Base-by-base conservation (phyloP, 2,329 filamentous ascomycete species). In the Diaporthe citrichinensis region DNA sequence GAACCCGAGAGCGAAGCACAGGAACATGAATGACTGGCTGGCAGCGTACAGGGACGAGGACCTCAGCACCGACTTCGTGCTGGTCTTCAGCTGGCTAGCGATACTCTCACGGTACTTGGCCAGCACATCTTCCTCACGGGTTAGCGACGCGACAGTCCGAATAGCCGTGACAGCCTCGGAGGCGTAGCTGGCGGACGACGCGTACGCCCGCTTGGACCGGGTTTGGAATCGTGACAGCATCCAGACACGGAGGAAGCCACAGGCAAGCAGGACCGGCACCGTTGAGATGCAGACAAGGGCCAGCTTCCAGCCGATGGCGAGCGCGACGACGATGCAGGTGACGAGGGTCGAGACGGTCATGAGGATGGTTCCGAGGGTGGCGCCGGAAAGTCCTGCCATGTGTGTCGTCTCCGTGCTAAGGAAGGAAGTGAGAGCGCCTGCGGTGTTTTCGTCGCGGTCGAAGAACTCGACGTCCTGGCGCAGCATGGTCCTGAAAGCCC, bases 161-260 rank as follows among this genome's bases (percentile, higher is more conserved):
- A 98, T 98, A 9, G 96, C 94, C 2, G 95, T 96, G 44, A 97
- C 98, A 58, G 96, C 96, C 84, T 99, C 97, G 62, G 96, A 97
- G 15, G 97, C 97, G 81, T 94, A 98, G 74, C 93, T 93, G 10
- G 96, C 96, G 75, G 95, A 96, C 74, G 90, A 87, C 81, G 95
- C 90, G 82, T 98, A 96, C 5, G 95, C 93, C 78, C 88, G 88
- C 87, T 97, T 97, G 1, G 95, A 93, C 34, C 94, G 93, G 51
- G 89, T 89, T 85, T 94, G 94, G 86, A 95, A 98, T 78, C 92
- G 90, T 2, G 94, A 92, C 39, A 86, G 79, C 78, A 86, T 81
- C 80, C 92, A 96, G 85, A 98, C 97, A 14, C 85, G 82, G 72
- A 84, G 82, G 80, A 81, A 87, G 10, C 85, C 85, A 65, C 84